Evolutionary conservation across 495 filamentous ascomycete species (phyloP).

Genomic region (Aspergillus affinis): DNA sequence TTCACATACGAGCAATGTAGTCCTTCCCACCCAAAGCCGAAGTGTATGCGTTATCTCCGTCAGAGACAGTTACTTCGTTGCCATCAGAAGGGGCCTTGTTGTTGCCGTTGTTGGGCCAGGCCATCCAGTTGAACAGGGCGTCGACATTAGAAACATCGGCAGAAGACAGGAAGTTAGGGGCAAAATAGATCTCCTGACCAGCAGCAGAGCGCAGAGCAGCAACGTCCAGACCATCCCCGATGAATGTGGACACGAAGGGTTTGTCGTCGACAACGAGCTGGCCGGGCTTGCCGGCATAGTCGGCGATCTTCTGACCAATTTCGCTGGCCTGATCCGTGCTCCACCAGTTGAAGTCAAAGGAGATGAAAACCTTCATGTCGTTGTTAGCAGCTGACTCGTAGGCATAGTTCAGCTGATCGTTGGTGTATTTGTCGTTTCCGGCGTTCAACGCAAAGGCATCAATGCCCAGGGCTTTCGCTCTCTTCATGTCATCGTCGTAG

Average conservation of each 20-base stretch:
- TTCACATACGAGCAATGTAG: constrained; percentile 48
- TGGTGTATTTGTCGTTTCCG: constrained; percentile 48
- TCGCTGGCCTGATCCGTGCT: constrained; percentile 29
- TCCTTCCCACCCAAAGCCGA: constrained; percentile 46
- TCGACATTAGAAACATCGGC: constrained; percentile 36
- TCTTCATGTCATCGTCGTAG: constrained; percentile 55
- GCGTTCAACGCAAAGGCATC: constrained; percentile 62
- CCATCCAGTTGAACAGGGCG: constrained; percentile 58
- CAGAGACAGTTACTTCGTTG: constrained; percentile 41
- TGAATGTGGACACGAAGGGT: constrained; percentile 54
- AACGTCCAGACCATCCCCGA: constrained; percentile 50
- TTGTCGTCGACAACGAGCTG: constrained; percentile 56
- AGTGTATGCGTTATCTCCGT: constrained; percentile 46
- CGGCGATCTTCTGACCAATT: constrained; percentile 45
- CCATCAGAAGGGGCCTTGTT: constrained; percentile 30
- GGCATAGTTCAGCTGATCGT: constrained; percentile 51
- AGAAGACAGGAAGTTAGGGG: constrained; percentile 50
- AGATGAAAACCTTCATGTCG: constrained; percentile 58
- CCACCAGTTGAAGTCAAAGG: constrained; percentile 59
- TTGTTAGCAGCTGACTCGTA: constrained; percentile 57
- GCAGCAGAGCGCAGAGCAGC: constrained; percentile 39
- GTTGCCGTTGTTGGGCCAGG: constrained; percentile 52
- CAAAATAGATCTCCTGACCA: constrained; percentile 49
- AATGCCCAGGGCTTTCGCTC: constrained; percentile 52
- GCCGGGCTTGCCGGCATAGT: constrained; percentile 43